These are phyloP conservation scores for Aspergillus carlsbadensis DNA, from an alignment of 495 filamentous ascomycete species.

Conservation along the genomic window DNA sequence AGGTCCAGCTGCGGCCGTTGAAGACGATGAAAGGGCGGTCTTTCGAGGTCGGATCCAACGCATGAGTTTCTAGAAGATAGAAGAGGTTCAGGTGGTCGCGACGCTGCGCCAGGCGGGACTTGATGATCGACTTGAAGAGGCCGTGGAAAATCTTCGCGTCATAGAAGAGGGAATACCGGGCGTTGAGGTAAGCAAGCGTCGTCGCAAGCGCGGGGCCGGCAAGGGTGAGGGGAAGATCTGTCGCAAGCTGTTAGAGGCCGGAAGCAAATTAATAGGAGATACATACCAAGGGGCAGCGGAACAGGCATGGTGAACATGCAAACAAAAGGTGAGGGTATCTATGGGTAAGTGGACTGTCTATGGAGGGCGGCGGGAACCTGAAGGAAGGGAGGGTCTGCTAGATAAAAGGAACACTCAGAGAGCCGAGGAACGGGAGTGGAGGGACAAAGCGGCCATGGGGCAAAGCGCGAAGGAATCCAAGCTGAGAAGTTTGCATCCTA, in stretches of 20 bases:
- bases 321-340: not conserved
- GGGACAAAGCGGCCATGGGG: not conserved
- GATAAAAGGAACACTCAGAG: slow-evolving; percentile 1
- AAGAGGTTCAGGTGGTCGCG: slow-evolving; percentile 71
- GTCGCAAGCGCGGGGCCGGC: slow-evolving; percentile 65
- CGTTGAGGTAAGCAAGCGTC: slow-evolving; percentile 79
- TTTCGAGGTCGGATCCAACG: slow-evolving; percentile 54
- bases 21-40: slow-evolving; percentile 68
- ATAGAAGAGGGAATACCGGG: slow-evolving; percentile 62
- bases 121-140: slow-evolving; percentile 42
- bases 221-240: slow-evolving; percentile 47
- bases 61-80: slow-evolving; percentile 72
- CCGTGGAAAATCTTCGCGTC: slow-evolving; percentile 59
- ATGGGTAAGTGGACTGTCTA: not conserved
- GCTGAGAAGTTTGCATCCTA: not conserved
- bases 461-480: not conserved
- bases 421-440: not conserved
- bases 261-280: too few relatives aligned
- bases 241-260: not conserved
- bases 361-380: not conserved
- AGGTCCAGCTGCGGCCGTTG: slow-evolving; percentile 75
- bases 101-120: slow-evolving; percentile 41
- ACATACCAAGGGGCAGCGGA: slow-evolving; percentile 4
- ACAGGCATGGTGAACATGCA: not conserved
- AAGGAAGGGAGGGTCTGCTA: not conserved